Conservation (phyloP, 2,329 filamentous ascomycete species). For the Botrytis aclada region DNA sequence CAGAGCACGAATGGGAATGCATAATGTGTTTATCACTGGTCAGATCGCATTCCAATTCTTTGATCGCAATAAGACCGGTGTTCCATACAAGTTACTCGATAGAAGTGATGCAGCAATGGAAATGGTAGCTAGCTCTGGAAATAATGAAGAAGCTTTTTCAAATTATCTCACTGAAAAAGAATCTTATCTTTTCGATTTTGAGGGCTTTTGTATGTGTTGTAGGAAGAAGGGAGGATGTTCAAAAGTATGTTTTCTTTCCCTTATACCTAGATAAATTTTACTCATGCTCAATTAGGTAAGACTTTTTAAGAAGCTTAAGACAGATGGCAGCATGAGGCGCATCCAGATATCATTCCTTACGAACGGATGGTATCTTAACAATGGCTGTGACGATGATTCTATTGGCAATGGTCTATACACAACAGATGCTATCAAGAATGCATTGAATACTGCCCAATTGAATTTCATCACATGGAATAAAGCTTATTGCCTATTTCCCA, state of each 20-base stretch:
- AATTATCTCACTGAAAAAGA: neutral
- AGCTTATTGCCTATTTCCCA: neutral
- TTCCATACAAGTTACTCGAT: neutral
- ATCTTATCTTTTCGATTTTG: neutral
- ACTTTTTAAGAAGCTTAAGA: neutral
- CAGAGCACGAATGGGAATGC: neutral
- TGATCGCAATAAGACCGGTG: neutral
- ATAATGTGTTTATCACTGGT: neutral
- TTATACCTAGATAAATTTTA: neutral
- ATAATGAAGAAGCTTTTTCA: neutral
- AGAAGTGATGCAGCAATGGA: neutral
- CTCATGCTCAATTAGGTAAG: neutral
- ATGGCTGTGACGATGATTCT: neutral
- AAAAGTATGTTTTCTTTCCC: too few relatives aligned
- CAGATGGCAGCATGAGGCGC: neutral
- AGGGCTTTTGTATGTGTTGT: neutral
- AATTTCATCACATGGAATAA: neutral
- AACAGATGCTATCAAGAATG: neutral
- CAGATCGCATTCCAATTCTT: neutral
- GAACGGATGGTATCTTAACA: neutral
- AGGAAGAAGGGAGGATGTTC: too few relatives aligned
- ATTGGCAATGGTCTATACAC: neutral
- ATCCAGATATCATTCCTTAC: neutral
- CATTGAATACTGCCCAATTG: neutral
- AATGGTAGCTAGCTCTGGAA: neutral